Evolutionary conservation across 2,329 filamentous ascomycete genomes (phyloP).

Genomic region (Lasiodiplodia citricola): DNA sequence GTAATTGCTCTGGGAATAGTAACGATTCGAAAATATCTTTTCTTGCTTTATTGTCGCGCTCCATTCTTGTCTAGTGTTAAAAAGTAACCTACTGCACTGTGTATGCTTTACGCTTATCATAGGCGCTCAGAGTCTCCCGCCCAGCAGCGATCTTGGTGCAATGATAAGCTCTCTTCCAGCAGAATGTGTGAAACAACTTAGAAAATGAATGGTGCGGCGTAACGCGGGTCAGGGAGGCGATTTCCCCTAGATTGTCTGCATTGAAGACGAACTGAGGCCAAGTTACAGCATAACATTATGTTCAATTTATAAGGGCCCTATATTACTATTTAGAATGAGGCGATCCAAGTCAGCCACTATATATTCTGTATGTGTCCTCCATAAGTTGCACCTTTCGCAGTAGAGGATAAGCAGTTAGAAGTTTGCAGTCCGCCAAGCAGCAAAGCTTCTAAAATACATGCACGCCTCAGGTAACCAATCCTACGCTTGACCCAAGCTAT

Average conservation of each 20-base stretch:
- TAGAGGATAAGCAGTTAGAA: background rate
- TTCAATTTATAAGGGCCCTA: background rate
- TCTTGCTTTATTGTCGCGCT: background rate
- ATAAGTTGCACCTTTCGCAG: background rate
- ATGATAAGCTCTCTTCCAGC: background rate
- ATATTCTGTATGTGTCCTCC: background rate
- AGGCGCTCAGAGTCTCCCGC: too few species aligned
- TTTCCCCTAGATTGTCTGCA: background rate
- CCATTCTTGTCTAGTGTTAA: background rate
- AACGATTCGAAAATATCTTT: background rate
- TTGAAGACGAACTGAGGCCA: background rate
- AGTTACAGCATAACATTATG: background rate
- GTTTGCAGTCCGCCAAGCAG: background rate
- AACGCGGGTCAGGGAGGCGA: background rate
- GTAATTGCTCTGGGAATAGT: background rate
- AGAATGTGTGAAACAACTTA: background rate
- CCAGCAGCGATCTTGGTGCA: too few species aligned
- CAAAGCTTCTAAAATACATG: background rate
- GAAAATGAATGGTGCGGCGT: background rate
- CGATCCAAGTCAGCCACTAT: background rate
- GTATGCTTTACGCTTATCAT: background rate
- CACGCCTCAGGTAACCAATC: background rate
- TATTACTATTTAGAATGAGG: background rate
- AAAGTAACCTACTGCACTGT: background rate
- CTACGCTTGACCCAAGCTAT: background rate